phyloP scores from a whole-genome alignment of 345 rosid genomes.

The Punica granatum region DNA sequence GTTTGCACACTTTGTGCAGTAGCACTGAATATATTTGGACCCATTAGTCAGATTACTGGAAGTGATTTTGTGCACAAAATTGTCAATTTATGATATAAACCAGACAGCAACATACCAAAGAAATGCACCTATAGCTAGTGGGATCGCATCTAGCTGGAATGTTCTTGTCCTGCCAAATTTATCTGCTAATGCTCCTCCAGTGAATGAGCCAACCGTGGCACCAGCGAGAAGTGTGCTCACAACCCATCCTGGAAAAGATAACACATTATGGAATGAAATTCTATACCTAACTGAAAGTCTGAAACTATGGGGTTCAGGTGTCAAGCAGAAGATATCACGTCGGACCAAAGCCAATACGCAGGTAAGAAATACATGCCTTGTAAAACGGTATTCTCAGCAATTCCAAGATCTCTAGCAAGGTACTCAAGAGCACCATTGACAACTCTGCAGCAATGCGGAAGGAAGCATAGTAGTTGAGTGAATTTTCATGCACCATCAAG shows the following conservation, averaged over 20 bases:
- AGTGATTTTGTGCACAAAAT: not conserved
- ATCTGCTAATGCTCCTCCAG: conserved; percentile 93
- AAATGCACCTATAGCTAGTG: conserved; percentile 77
- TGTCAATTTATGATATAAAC: not conserved
- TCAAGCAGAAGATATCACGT: not conserved
- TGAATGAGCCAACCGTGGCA: conserved; percentile 92
- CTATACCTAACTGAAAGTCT: not conserved
- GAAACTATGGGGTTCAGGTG: not conserved
- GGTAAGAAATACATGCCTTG: conserved; percentile 55
- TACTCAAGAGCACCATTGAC: conserved; percentile 96
- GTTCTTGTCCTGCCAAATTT: conserved; percentile 91
- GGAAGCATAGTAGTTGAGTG: not conserved
- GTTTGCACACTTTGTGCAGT: conserved; percentile 85
- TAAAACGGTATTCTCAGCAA: conserved; percentile 69
- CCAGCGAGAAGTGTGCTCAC: conserved; percentile 96
- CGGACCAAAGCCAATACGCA: not conserved
- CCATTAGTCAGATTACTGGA: conserved; percentile 14
- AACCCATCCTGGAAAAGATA: conserved; percentile 69
- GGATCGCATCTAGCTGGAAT: conserved; percentile 89
- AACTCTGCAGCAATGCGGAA: conserved; percentile 45
- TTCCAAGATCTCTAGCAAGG: conserved; percentile 92
- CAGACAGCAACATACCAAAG: conserved; percentile 44
- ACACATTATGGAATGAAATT: not conserved
- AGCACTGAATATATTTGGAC: conserved; percentile 38
- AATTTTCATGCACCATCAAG: not conserved